phyloP scores from a whole-genome alignment of 179 eudicot species.

The Silene noctiflora region DNA sequence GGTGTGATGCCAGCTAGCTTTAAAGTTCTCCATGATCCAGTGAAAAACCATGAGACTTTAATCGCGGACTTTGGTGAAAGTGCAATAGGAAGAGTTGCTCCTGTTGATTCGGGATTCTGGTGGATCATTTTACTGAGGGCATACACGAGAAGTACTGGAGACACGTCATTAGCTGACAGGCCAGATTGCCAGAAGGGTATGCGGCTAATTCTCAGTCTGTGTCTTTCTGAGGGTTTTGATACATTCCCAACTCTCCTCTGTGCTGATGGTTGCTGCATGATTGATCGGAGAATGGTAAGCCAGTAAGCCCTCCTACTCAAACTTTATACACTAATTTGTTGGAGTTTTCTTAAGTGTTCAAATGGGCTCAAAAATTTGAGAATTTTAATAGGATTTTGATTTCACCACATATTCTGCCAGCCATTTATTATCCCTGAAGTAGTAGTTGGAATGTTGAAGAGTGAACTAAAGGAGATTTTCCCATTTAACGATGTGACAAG shows the following conservation, averaged over 20 bases:
- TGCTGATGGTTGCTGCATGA: slow-evolving; percentile 95
- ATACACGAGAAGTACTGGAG: slow-evolving; percentile 84
- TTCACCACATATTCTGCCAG: too few species aligned
- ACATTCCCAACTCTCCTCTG: slow-evolving; percentile 97
- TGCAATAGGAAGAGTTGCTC: slow-evolving; percentile 97
- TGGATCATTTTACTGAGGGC: slow-evolving; percentile 94
- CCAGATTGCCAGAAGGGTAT: slow-evolving; percentile 97
- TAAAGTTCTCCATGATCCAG: slow-evolving; percentile 80
- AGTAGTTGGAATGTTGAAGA: too few species aligned
- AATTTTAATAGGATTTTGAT: too few species aligned
- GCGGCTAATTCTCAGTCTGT: slow-evolving; percentile 70
- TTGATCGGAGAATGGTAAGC: slow-evolving; percentile 94
- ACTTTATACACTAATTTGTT: not conserved
- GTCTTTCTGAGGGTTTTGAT: slow-evolving; percentile 93
- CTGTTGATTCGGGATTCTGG: slow-evolving; percentile 96
- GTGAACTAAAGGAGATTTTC: too few species aligned
- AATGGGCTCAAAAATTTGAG: too few species aligned
- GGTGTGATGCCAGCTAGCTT: slow-evolving; percentile 99
- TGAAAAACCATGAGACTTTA: slow-evolving; percentile 67
- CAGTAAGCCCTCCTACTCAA: not conserved
- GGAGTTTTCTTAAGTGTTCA: not conserved
- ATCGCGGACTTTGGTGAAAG: slow-evolving; percentile 96
- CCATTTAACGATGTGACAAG: too few species aligned
- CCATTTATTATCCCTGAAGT: too few species aligned
- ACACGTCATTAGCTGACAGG: slow-evolving; percentile 71